Base-by-base conservation (phyloP, 2,329 filamentous ascomycete genomes). In the Claviceps africana region DNA sequence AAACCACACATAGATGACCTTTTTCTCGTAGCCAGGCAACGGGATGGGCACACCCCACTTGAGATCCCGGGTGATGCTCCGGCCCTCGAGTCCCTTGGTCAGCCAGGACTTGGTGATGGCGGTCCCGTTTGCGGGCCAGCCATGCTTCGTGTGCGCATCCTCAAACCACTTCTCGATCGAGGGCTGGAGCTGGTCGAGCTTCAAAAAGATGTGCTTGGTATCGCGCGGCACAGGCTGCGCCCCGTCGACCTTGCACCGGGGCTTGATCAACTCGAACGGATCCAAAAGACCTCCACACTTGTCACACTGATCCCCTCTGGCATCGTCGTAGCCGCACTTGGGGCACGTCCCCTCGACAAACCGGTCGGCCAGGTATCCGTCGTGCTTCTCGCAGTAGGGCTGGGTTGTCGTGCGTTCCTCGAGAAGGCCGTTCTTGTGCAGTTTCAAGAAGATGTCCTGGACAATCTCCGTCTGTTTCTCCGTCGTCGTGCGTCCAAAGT, bases 1-100 rank as follows among this genome's bases (percentile, higher is more conserved):
- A 64, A 96, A 88, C 88, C 85, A 87, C 55, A 95, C 89, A 63
- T 96, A 96, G 58, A 96, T 82, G 56, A 95, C 91, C 73, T 81
- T 81, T 57, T 73, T 70, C 45, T 71, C 70, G 58, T 78, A 82
- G 28, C 74, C 76, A 59, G 47, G 67, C 47, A 64, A 64, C 35
- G 74, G 76, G 47, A 80, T 75, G 3, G 76, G 76, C 17, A 79
- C 76, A 63, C 91, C 91, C 91, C 91, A 96, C 66, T 86, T 90
- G 55, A 96, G 74, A 72, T 97, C 91, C 66, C 91, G 76, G 13
- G 91, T 95, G 65, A 97, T 97, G 57, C 87, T 88, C 60, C 91
- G 83, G 48, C 85, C 83, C 66, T 91, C 83, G 53, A 97, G 72
- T 6, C 91, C 91, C 72, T 91, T 84, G 54, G 83, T 81, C 56